Base-by-base conservation (phyloP, 768 basidiomycete genomes). In the Auriscalpium orientale region DNA sequence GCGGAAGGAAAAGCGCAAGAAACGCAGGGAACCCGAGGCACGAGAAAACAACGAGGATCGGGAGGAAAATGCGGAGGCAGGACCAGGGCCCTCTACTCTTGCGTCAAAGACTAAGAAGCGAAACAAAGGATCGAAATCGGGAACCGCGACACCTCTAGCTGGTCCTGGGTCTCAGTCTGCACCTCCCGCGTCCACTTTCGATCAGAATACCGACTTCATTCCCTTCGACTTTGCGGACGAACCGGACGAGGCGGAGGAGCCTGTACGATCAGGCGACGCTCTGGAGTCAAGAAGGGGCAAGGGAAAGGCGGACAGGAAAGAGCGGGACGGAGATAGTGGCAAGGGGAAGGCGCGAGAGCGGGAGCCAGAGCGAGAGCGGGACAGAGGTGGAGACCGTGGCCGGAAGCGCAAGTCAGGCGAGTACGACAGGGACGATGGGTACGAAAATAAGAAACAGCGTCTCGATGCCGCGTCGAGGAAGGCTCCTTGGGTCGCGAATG, bases 401-500 rank as follows among this genome's bases (percentile, higher is more conserved):
- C 65, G 68, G 54, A 85, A 80, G 64, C 72, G 84, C 35, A 78
- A 75, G 58, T 68, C 72, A 49, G 81, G 76, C 47, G 68, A 74
- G 60, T 67, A 75, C 51, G 79, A 80, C 62, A 68, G 69, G 40
- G 69, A 74, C 55, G 82, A 83, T 58, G 78, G 73, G 18, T 78
- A 77, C 59, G 72, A 71, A 61, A 80, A 71, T 71, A 78, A 79
- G 68, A 79, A 78, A 63, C 79, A 80, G 63, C 71, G 78, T 35
- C 64, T 74, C 50, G 72, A 81, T 48, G 79, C 79, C 9, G 71
- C 79, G 16, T 75, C 76, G 21, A 79, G 80, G 54, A 81, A 77
- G 62, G 77, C 73, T 28, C 79, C 64, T 53, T 97, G 94, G 95
- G 73, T 83, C 10, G 69, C 71, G 13, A 68, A 78, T 8, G 75